phyloP scores from a whole-genome alignment of 148 eudicot genomes.

The Cornus controversa region DNA sequence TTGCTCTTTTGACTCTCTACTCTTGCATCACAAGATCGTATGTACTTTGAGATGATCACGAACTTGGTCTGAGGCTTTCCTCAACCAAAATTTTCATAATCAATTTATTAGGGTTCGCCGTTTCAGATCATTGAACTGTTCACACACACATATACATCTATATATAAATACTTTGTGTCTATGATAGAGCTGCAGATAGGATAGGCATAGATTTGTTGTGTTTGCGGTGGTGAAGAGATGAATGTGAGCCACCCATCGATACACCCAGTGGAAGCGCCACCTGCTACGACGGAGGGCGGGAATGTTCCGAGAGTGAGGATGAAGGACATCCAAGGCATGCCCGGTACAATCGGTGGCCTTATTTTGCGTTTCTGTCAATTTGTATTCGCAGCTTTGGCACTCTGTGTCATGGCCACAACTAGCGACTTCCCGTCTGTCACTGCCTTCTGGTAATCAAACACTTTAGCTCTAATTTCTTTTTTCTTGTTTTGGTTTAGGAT shows the following conservation, averaged over 20 bases:
- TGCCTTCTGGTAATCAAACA: slow-evolving; percentile 58
- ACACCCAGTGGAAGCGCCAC: slow-evolving; percentile 78
- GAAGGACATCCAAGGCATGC: slow-evolving; percentile 78
- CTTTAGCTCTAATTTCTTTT: too few species aligned
- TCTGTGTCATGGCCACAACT: slow-evolving; percentile 69
- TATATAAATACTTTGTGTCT: too few species aligned
- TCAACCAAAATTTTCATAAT: too few species aligned
- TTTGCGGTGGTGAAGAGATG: slow-evolving; percentile 24
- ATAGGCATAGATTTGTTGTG: neutral
- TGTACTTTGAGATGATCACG: neutral
- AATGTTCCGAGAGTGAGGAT: slow-evolving; percentile 52
- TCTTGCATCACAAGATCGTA: too few species aligned
- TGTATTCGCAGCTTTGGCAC: slow-evolving; percentile 47
- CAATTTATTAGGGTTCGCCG: neutral
- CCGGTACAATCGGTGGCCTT: slow-evolving; percentile 66
- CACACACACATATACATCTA: too few species aligned
- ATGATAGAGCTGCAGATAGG: neutral
- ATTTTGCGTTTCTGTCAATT: slow-evolving; percentile 56
- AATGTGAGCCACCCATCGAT: slow-evolving; percentile 67
- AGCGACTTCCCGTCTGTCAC: slow-evolving; percentile 78
- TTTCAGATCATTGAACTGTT: neutral
- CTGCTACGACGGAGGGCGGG: slow-evolving; percentile 49
- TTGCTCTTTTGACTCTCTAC: too few species aligned
- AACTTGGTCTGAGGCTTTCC: too few species aligned
- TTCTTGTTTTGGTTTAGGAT: neutral